Base-by-base conservation (phyloP, 2,329 filamentous ascomycete species). In the Curvularia hawaiiensis region DNA sequence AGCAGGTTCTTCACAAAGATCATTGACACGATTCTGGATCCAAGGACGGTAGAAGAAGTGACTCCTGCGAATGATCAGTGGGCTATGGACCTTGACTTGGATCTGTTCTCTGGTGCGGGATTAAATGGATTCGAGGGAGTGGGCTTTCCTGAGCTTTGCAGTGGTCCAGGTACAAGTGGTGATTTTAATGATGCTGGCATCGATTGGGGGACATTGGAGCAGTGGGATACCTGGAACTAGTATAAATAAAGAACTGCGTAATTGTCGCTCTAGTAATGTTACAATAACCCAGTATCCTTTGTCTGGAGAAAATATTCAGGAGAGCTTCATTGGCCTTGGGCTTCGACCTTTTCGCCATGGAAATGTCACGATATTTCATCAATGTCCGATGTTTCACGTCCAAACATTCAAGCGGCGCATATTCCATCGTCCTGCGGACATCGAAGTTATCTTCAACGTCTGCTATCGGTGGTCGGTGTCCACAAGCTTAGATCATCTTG, bases 21-120 rank as follows among this genome's bases (percentile, higher is more conserved):
- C 8, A 71, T 75, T 28, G 71, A 75, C 28, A 59, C 64, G 1
- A 68, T 75, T 10, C 58, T 75, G 20, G 71, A 75, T 38, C 52
- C 70, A 7, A 55, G 60, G 33, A 40, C 52, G 14, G 54, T 56
- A n/a, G 54, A 58, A 16, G 62, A 65, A 22, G 47, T 63, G 2
- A 64, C 62, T 26, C 60, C 64, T 6, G 56, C 45, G 6, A 58
- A 46, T 46, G 63, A 54, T 22, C 52, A 60, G 39, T 14, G 56
- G 28, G 65, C 57, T 7, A 2, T 65, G 16, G 64, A 68, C 31
- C 38, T 64, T 12, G 63, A 64, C 6, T 56, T 73, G 3, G 66
- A 69, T 54, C 52, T 73, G 2, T 69, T 72, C 26, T 55, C 60
- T 0, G 66, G 67, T 16, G 63, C 68, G 10, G 71, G 72, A 3